Evolutionary conservation across 257 asterid species (phyloP), one percentile per base, ranked within the genome.

Genomic region (Solanum neorickii): DNA sequence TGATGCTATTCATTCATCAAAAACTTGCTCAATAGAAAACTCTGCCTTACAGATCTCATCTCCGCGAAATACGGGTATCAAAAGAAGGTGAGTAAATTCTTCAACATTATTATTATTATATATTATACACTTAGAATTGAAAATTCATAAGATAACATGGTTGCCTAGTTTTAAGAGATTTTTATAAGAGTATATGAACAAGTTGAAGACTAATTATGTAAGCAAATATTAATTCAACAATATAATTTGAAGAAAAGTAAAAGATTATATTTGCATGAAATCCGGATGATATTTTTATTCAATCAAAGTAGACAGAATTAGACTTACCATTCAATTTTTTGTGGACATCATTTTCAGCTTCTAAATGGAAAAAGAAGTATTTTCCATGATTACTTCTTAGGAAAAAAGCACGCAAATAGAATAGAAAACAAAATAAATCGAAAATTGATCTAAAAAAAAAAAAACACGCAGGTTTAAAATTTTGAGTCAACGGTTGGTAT

Each of bases 1-100:
- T 86, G 92, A 92, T 62, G 89, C 75, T 35, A 84, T 89, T 87
- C 87, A 83, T 78, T 89, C 72, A 82, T 93, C 94, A 74, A 94
- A 91, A 89, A 90, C 87, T 73, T 92, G 93, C 87, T 87, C 91
- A 88, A 80, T 90, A 78, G 95, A 92, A 74, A 92, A 89, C 88
- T 87, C 93, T 42, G 91, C 88, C 25, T 65, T 93, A 87, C 98
- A 94, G 98, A 97, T 95, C 98, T 93, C 99, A 65, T 91, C 98
- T 90, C 99, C 98, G 95, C 93, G 94, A 93, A 97, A 93, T 92
- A 87, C 98, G 98, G 98, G 93, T 83, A 93, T 94, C 93, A 94
- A 96, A 88, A 90, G 99, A 92, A 97, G 99, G 99, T 95, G 86
- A 90, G 91, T 46, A 27, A 70, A 35, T 88, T 25, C 25, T 62